A percentile compares a stretch with the other conserved stretches of the same genome.
phyloP scores from a whole-genome alignment of 1,284 basidiomycete species.

The Volvariella volvacea region DNA sequence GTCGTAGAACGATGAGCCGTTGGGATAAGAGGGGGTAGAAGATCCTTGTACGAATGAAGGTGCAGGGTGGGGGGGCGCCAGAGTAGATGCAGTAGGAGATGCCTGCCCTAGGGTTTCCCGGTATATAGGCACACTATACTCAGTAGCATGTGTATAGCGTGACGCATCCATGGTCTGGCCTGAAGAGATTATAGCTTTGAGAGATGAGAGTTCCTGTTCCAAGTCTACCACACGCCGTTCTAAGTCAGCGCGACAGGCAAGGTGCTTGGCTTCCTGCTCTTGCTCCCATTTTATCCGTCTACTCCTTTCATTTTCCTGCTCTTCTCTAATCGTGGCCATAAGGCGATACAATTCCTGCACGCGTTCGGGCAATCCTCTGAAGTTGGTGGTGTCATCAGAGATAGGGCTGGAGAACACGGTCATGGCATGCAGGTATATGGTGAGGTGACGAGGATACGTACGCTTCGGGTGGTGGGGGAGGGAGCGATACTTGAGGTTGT shows the following conservation, averaged over 20 bases:
- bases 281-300: conserved; percentile 60
- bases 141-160: conserved; percentile 20
- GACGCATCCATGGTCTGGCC: conserved; percentile 11
- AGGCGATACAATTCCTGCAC: conserved; percentile 51
- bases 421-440: too few relatives aligned
- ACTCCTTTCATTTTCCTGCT: conserved; percentile 50
- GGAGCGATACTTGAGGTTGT: conserved; percentile 19
- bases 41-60: conserved; percentile 36
- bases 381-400: conserved; percentile 12
- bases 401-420: conserved; percentile 1
- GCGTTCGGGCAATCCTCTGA: conserved; percentile 27
- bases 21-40: conserved; percentile 21
- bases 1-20: conserved; percentile 6
- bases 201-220: conserved; percentile 47
- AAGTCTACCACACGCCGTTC: conserved; percentile 51
- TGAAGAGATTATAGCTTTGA: conserved; percentile 25
- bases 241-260: conserved; percentile 49
- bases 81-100: conserved; percentile 28
- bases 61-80: conserved; percentile 23
- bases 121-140: conserved; percentile 17
- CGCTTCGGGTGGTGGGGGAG: conserved; percentile 22
- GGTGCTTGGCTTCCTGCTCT: conserved; percentile 54
- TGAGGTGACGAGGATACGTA: conserved; percentile 13
- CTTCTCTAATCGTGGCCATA: conserved; percentile 44
- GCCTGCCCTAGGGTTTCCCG: too few relatives aligned